Evolutionary conservation across 179 eudicot genomes (phyloP), one percentile per base, ranked within the genome.

Genomic region (Nepenthes alata): DNA sequence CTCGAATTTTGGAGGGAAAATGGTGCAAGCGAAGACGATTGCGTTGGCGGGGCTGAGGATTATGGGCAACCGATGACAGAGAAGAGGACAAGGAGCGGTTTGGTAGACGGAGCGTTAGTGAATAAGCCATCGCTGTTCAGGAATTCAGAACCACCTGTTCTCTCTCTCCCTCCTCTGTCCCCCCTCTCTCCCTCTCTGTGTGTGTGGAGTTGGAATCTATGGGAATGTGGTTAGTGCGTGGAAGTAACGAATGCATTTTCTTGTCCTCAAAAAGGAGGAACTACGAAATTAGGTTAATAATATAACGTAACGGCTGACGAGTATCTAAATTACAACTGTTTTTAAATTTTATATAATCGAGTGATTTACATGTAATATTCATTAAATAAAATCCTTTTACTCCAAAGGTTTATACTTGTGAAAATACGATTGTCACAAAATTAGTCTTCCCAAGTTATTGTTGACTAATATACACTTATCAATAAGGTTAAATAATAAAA

Each of bases 171-270:
- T 47, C 47, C 54, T 37, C 49, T 41, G 1, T 49, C 49, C 12
- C 15, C 11, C 35, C 8, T 60, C 5, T 53, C 25, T 37, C 2
- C 25, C 15, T 52, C 60, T 9, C 9, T 57, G 14, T 11, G 11
- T 1, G 55, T 15, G 16, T 5, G 2, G 3, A 3, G 16, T 45
- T 7, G 6, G 6, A 10, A 16, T 35, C 3, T 14, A 37, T 9
- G 6, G 25, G 5, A 11, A 41, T 38, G 44, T 3, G 47, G 25
- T 3, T 13, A 11, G n/a, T 73, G 48, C 65, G 77, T 74, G 77
- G 77, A 60, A 57, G 11, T 60, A 51, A 73, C 77, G 70, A 73
- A 37, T 35, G 39, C 77, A 14, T 5, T 36, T 59, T 73, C 39
- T 6, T 0, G 60, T 35, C 68, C 63, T n/a, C 65, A 52, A 11